Base-by-base conservation (phyloP, 352 stramenopile species). In the Pythium pectinolyticum region DNA sequence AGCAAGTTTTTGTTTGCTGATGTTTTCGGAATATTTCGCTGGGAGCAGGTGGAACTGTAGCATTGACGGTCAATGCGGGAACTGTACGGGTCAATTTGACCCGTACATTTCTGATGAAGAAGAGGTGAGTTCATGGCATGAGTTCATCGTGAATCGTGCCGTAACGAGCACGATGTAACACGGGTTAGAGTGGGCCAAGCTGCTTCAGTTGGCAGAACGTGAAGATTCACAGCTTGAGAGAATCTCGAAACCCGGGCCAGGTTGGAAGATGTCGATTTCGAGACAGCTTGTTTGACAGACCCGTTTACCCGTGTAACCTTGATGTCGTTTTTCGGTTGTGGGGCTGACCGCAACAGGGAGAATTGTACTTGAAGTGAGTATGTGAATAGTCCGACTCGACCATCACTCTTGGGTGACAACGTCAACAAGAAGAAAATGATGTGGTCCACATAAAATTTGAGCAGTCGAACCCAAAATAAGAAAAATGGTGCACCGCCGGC, bases 351-450 rank as follows among this genome's bases (percentile, higher is more conserved):
- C 53, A 67, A 67, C 61, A 69, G 20, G 24, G 24, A 39, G 31
- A 30, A 53, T 25, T 22, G 28, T 37, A 70, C 63, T 70, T 63
- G 55, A 63, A 64, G 62, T 59, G 55, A 69, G 62, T 63, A 60
- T 63, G 31, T n/a, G 22, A 17, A 39, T 15, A 20, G 61, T 62
- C 46, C 32, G 61, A 55, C 61, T 39, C 28, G 61, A 68, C 61
- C 61, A 58, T 68, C 61, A 68, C 53, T 68, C 61, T 35, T n/a
- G 5, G 7, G 3, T 25, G 37, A 32, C 48, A 28, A 32, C 61
- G 34, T 54, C 60, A 57, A 61, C 60, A 56, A n/a, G 4, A 6
- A 45, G n/a, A 28, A 32, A 37, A 41, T 60, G 2, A 27, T 46
- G 62, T 69, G 24, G 30, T 45, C 47, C 55, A 69, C 62, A 55